Conservation (phyloP, 768 basidiomycete species). For the Collybiopsis luxurians region DNA sequence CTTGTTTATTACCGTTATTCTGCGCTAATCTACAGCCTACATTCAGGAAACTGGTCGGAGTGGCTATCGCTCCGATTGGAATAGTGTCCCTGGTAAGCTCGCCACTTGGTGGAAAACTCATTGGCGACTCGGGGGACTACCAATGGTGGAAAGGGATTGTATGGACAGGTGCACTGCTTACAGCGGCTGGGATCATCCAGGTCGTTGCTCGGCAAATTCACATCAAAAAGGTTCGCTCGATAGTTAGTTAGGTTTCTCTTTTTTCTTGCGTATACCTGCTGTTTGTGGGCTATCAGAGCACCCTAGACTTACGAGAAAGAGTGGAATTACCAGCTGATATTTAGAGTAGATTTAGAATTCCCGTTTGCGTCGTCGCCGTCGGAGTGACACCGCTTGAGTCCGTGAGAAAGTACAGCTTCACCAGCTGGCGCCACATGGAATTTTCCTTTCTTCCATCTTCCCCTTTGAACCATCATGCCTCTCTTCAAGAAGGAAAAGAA, state of each 20-base stretch:
- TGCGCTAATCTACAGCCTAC: too few species aligned
- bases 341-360: too few species aligned
- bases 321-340: too few species aligned
- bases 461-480: conserved; percentile 57
- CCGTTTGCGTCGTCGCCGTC: too few species aligned
- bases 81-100: neutral
- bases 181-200: neutral
- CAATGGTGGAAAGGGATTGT: neutral
- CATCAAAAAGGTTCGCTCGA: neutral
- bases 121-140: neutral
- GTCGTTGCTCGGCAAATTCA: neutral
- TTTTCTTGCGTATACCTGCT: too few species aligned
- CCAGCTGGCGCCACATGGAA: too few species aligned
- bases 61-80: neutral
- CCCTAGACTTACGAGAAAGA: too few species aligned
- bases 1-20: too few species aligned
- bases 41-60: neutral
- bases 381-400: too few species aligned
- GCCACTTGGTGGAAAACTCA: neutral
- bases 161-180: neutral
- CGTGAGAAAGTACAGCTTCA: neutral
- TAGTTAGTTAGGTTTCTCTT: too few species aligned
- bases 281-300: too few species aligned
- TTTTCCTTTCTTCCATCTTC: conserved; percentile 5
- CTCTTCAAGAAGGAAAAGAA: conserved; percentile 66